Evolutionary conservation across 2,329 filamentous ascomycete genomes (phyloP).

Genomic region (Diaporthe sp.): DNA sequence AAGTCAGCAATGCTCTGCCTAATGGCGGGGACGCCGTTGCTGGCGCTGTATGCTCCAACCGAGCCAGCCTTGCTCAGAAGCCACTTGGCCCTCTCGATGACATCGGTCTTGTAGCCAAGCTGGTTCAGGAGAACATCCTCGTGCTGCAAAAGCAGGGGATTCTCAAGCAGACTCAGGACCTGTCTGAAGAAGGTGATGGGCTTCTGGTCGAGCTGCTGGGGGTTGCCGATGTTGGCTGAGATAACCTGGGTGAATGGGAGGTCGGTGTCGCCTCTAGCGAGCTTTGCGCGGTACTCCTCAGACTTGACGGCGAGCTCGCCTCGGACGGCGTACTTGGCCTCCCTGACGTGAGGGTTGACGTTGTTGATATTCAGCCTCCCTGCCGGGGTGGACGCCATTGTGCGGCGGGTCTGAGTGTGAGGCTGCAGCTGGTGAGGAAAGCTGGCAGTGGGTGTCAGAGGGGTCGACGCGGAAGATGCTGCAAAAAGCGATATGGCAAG

Average conservation of each 20-base stretch:
- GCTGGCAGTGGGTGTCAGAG: slow-evolving; percentile 38
- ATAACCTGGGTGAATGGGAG: slow-evolving; percentile 93
- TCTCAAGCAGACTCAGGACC: slow-evolving; percentile 92
- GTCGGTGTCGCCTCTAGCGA: slow-evolving; percentile 70
- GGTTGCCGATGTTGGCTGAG: slow-evolving; percentile 98
- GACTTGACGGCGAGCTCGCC: slow-evolving; percentile 95
- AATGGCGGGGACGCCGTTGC: slow-evolving; percentile 88
- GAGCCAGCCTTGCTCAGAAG: slow-evolving; percentile 88
- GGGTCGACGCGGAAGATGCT: slow-evolving; percentile 34
- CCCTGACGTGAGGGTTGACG: slow-evolving; percentile 91
- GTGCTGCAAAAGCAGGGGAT: slow-evolving; percentile 86
- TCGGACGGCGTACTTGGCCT: slow-evolving; percentile 95
- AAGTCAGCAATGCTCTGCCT: slow-evolving; percentile 92
- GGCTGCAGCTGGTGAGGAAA: slow-evolving; percentile 41
- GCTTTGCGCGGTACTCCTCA: slow-evolving; percentile 86
- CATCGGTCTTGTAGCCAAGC: slow-evolving; percentile 92
- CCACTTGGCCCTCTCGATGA: slow-evolving; percentile 84
- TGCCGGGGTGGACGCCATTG: slow-evolving; percentile 54
- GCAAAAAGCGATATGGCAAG: slow-evolving; percentile 28
- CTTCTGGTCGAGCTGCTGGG: slow-evolving; percentile 98
- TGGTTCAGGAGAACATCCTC: slow-evolving; percentile 81
- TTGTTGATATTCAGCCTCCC: slow-evolving; percentile 80
- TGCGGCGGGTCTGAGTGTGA: slow-evolving; percentile 45
- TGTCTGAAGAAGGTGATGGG: slow-evolving; percentile 99
- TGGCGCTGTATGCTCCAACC: slow-evolving; percentile 96